A percentile compares a stretch with the other conserved stretches of the same genome.
Conservation (phyloP, 108 stramenopile genomes). For the Cyclotella distinguenda region DNA sequence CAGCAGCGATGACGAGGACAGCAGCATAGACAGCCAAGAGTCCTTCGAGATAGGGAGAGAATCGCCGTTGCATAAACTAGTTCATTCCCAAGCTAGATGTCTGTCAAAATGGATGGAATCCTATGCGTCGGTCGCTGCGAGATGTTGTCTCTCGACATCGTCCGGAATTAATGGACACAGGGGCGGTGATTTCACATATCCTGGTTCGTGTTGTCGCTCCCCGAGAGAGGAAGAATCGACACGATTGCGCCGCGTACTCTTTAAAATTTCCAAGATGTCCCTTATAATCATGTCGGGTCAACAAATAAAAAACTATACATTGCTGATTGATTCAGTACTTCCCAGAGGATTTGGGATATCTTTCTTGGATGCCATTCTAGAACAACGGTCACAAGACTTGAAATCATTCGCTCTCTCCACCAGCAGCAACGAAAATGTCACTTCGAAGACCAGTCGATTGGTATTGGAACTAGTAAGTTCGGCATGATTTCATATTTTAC, state of each 20-base stretch:
- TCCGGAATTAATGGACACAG: background rate
- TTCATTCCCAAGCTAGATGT: background rate
- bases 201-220: background rate
- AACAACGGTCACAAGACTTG: background rate
- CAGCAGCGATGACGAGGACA: constrained; percentile 15
- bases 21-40: constrained; percentile 3
- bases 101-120: constrained; percentile 21
- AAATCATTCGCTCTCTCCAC: too few species aligned
- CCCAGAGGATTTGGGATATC: constrained; percentile 41
- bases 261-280: constrained; percentile 12
- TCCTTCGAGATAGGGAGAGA: background rate
- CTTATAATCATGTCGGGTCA: background rate
- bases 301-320: constrained; percentile 18
- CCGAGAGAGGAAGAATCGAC: constrained; percentile 29
- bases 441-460: constrained; percentile 15
- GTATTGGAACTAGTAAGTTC: constrained; percentile 44
- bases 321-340: constrained; percentile 34
- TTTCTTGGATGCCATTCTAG: constrained; percentile 35
- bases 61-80: background rate
- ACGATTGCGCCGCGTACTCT: constrained; percentile 27
- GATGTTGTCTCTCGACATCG: constrained; percentile 24
- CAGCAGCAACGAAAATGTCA: constrained; percentile 5
- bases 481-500: background rate
- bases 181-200: background rate
- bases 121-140: constrained; percentile 32